phyloP scores from a whole-genome alignment of 2,329 filamentous ascomycete species.

The Byssochlamys sp. region DNA sequence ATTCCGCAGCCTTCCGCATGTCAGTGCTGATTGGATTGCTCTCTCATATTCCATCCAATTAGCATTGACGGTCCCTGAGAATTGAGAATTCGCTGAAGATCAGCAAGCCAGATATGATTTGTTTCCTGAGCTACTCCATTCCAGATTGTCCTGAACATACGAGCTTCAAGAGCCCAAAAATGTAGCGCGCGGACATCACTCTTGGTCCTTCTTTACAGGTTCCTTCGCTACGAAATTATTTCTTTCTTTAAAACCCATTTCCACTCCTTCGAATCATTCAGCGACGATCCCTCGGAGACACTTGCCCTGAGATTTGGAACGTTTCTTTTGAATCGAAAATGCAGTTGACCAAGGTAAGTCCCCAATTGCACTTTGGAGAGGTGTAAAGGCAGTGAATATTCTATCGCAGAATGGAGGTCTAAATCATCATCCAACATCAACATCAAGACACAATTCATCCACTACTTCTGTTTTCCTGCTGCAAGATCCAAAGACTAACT shows the following conservation, averaged over 20 bases:
- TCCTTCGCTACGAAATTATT: neutral
- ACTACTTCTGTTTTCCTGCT: neutral
- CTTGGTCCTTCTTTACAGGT: neutral
- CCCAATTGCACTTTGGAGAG: neutral
- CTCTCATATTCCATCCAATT: neutral
- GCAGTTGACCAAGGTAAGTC: conserved; percentile 9
- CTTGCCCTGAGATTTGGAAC: neutral
- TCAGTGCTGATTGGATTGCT: neutral
- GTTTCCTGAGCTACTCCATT: neutral
- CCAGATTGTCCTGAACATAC: neutral
- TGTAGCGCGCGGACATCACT: neutral
- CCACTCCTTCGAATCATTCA: neutral
- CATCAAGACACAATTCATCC: neutral
- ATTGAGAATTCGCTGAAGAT: neutral
- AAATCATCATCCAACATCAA: neutral
- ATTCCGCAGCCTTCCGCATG: neutral
- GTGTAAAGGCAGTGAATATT: neutral
- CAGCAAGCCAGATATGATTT: neutral
- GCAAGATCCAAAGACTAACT: neutral
- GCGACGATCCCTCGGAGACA: neutral
- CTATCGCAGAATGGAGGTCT: neutral
- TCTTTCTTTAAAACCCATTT: neutral
- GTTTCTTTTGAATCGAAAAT: conserved; percentile 1
- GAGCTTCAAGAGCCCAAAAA: neutral
- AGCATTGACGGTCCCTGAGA: neutral